These are phyloP conservation scores for Marchantia polymorpha DNA, from an alignment of 225 moss, liverwort and hornwort genomes.

Conservation along the genomic window DNA sequence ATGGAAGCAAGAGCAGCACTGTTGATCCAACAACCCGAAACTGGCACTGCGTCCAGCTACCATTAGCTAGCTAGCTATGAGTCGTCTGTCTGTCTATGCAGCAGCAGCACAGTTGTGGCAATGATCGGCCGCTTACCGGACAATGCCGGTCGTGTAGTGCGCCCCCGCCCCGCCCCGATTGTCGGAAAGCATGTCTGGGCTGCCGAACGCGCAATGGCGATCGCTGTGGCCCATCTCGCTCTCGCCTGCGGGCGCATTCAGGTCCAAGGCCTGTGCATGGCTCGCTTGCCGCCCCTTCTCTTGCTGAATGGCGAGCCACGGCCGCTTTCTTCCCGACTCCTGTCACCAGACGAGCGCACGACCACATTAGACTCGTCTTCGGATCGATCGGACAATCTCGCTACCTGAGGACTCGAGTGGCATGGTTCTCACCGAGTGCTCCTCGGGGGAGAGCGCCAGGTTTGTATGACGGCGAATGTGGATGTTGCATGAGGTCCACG, in stretches of 20 bases:
- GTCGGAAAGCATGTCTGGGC: conserved; percentile 39
- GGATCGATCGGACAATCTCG: not conserved
- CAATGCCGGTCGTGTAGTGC: conserved; percentile 59
- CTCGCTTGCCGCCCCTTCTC: conserved; percentile 47
- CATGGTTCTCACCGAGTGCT: not conserved
- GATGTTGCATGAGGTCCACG: not conserved
- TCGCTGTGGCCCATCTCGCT: conserved; percentile 53
- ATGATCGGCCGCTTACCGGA: conserved; percentile 44
- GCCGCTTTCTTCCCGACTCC: conserved; percentile 84
- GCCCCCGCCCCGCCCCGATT: conserved; percentile 54
- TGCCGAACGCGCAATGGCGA: conserved; percentile 34
- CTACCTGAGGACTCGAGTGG: not conserved
- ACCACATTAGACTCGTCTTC: no score
- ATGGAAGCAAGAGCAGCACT: not conserved
- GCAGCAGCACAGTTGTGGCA: not conserved
- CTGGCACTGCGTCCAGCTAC: not conserved
- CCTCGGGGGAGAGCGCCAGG: not conserved
- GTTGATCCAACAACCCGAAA: not conserved
- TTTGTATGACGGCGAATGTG: not conserved
- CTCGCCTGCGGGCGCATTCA: conserved; percentile 62
- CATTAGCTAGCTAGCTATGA: not conserved
- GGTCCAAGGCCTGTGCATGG: conserved; percentile 58
- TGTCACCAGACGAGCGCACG: conserved; percentile 24
- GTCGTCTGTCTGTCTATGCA: no score
- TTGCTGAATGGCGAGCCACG: conserved; percentile 54